These are phyloP conservation scores for Podaxis sp. DNA, from an alignment of 768 basidiomycete genomes.

Conservation along the genomic window DNA sequence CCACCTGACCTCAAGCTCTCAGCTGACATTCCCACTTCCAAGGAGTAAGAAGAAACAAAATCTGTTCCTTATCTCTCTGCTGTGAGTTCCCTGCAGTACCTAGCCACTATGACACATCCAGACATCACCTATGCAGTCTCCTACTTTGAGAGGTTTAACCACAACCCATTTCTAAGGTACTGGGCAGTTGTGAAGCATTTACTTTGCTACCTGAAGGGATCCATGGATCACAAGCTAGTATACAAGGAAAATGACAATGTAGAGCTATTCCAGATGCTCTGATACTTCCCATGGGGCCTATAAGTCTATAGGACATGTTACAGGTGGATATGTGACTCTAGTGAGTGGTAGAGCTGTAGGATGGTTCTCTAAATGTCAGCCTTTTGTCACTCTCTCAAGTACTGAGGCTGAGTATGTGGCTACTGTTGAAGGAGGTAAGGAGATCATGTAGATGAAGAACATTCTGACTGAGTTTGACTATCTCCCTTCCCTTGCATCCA, in stretches of 20 bases:
- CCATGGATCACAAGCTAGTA: conserved; percentile 12
- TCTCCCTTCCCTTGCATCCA: not conserved
- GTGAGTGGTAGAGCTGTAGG: conserved; percentile 21
- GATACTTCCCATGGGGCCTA: conserved; percentile 19
- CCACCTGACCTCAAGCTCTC: conserved; percentile 14
- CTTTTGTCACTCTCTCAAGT: conserved; percentile 32
- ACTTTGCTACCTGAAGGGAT: conserved; percentile 9
- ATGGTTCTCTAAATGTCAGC: conserved; percentile 16
- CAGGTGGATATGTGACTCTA: conserved; percentile 18
- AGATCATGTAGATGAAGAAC: conserved; percentile 28
- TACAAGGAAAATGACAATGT: not conserved
- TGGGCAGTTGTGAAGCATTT: conserved; percentile 7
- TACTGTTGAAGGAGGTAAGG: conserved; percentile 26
- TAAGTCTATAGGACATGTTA: conserved; percentile 14
- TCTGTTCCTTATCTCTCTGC: too few relatives aligned
- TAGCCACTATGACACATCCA: too few relatives aligned
- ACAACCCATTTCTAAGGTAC: not conserved
- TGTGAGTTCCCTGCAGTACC: too few relatives aligned
- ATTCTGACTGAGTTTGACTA: conserved; percentile 26
- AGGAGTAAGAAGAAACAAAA: too few relatives aligned
- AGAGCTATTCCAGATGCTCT: conserved; percentile 9
- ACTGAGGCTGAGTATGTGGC: conserved; percentile 37
- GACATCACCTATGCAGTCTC: not conserved
- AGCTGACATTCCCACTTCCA: not conserved
- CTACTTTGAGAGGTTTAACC: not conserved